Percentiles rank a stretch among this genome's conserved stretches.
phyloP scores from a whole-genome alignment of 1,139 yeast species.

The Geotrichum cucujoidarum region DNA sequence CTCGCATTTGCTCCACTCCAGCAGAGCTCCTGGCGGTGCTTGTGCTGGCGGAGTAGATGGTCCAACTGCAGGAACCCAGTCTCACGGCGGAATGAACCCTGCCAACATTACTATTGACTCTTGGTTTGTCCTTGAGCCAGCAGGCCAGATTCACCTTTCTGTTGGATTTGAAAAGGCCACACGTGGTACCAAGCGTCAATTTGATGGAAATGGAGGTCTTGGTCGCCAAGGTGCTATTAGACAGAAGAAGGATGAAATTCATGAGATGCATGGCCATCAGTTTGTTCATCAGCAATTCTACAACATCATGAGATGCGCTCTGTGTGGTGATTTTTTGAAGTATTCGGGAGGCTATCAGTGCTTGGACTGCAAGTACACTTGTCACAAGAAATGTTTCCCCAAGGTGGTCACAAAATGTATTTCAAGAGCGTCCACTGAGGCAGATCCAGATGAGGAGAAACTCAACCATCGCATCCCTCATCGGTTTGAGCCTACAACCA shows the following conservation, averaged over 20 bases:
- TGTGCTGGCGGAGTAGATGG: not conserved
- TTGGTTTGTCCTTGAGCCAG: slow-evolving; percentile 91
- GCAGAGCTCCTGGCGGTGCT: slow-evolving; percentile 6
- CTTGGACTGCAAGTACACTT: slow-evolving; percentile 88
- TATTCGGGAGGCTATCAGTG: slow-evolving; percentile 89
- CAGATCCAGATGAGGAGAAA: slow-evolving; percentile 81
- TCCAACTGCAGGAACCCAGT: not conserved
- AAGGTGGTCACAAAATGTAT: slow-evolving; percentile 95
- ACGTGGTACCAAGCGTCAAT: slow-evolving; percentile 42
- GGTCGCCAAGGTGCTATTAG: slow-evolving; percentile 99
- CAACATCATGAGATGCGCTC: slow-evolving; percentile 94
- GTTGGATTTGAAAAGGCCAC: slow-evolving; percentile 73
- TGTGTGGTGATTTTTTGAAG: slow-evolving; percentile 91
- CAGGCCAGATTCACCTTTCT: slow-evolving; percentile 78
- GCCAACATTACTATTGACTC: slow-evolving; percentile 45
- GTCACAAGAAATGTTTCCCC: slow-evolving; percentile 91
- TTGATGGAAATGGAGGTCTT: slow-evolving; percentile 59
- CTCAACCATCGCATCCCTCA: slow-evolving; percentile 96
- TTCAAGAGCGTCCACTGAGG: slow-evolving; percentile 80
- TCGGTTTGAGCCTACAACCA: slow-evolving; percentile 82
- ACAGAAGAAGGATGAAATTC: slow-evolving; percentile 89
- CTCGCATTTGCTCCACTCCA: not conserved
- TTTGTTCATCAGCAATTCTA: slow-evolving; percentile 93
- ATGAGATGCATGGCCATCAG: slow-evolving; percentile 94
- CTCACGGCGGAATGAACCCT: not conserved